Evolutionary conservation across 2,329 filamentous ascomycete genomes (phyloP), one percentile per base, ranked within the genome.

Genomic region (Colletotrichum melonis): DNA sequence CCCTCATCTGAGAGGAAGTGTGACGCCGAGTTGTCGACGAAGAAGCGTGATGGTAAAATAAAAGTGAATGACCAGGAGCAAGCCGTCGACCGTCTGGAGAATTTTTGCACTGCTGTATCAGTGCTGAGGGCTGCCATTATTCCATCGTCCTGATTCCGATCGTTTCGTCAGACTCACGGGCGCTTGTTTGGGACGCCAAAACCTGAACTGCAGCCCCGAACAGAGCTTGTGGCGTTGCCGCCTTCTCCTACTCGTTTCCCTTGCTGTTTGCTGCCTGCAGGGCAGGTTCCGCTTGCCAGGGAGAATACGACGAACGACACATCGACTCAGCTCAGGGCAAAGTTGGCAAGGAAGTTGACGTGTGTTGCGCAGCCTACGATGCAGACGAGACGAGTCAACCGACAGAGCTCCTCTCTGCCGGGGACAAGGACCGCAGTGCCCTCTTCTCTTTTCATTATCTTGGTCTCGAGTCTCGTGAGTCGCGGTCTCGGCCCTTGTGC

Each of bases 391-490:
- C 22, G 42, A 54, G 42, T 63, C 42, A 52, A 63, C 30, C 28
- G 7, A 49, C 26, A 26, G 19, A n/a, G 38, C 22, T 26, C 24
- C 14, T 49, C 38, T 49, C 35, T n/a, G 28, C 30, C 30, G 30
- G 24, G 52, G 32, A 19, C 19, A 11, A 22, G 11, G 30, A 8
- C 60, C 60, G 11, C 42, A 9, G 8, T 49, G 16, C 32, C 22
- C 55, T 38, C 49, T 6, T 57, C 30, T 19, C 46, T 32, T 14
- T 38, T 38, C n/a, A 19, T 75, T 67, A 72, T 78, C 68, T 75
- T 78, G 60, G 69, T 70, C 42, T 58, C 16, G 46, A 57, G 56
- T 49, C 42, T 49, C 42, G 38, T 42, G 16, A 42, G 38, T 42
- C 6, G 42, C 42, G 42, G 42, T n/a, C 28, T 16, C 38, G 26